Evolutionary conservation across 2,329 filamentous ascomycete species (phyloP).

Genomic region (Kalmusia sp.): DNA sequence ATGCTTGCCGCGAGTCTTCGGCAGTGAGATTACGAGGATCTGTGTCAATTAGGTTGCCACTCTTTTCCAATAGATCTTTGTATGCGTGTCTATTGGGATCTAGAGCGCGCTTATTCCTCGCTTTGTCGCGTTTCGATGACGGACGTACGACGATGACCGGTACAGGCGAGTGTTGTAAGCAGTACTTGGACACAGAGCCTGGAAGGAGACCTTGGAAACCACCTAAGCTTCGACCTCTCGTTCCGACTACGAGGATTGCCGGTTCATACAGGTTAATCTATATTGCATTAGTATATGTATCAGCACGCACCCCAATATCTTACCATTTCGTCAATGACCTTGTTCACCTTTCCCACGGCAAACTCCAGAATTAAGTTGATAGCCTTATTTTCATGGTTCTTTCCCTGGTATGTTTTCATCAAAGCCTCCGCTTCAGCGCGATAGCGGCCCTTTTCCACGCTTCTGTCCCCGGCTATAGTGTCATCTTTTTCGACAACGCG

Average conservation of each 20-base stretch:
- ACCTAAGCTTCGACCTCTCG: slow-evolving; percentile 81
- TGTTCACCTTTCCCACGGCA: slow-evolving; percentile 86
- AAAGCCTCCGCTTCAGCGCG: slow-evolving; percentile 76
- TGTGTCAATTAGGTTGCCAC: slow-evolving; percentile 61
- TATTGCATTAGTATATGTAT: slow-evolving; percentile 8
- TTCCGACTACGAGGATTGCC: slow-evolving; percentile 89
- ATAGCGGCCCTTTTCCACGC: slow-evolving; percentile 73
- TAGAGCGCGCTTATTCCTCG: slow-evolving; percentile 82
- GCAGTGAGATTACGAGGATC: slow-evolving; percentile 52
- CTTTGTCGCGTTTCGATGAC: slow-evolving; percentile 85
- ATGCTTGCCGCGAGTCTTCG: slow-evolving; percentile 39
- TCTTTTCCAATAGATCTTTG: slow-evolving; percentile 75
- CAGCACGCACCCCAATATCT: slow-evolving; percentile 29
- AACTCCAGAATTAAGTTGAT: slow-evolving; percentile 88
- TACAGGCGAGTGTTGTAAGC: slow-evolving; percentile 89
- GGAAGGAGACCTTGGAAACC: slow-evolving; percentile 86
- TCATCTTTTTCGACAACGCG: slow-evolving; percentile 85
- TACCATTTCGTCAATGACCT: slow-evolving; percentile 90
- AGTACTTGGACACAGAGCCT: slow-evolving; percentile 93
- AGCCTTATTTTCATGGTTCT: slow-evolving; percentile 82
- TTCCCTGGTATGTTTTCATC: slow-evolving; percentile 77
- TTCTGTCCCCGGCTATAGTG: slow-evolving; percentile 67
- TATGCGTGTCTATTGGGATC: slow-evolving; percentile 81
- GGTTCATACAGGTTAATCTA: slow-evolving; percentile 93
- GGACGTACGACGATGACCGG: slow-evolving; percentile 92